Percentiles rank a stretch among this genome's conserved stretches.
phyloP scores from a whole-genome alignment of 768 basidiomycete species.

The Saitozyma podzolica region DNA sequence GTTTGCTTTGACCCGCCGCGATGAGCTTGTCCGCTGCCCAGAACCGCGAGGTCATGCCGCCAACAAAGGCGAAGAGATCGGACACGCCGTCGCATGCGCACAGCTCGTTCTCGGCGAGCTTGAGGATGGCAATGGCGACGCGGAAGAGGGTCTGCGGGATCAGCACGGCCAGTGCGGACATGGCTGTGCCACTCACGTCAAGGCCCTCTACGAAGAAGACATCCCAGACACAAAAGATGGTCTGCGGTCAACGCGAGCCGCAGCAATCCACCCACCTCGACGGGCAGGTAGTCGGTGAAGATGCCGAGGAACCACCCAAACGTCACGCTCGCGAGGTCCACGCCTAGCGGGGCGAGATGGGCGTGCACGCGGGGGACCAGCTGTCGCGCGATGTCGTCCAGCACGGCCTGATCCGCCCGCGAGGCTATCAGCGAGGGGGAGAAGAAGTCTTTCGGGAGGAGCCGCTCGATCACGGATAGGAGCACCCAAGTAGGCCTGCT shows the following conservation, averaged over 20 bases:
- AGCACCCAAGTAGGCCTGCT: slow-evolving; percentile 98
- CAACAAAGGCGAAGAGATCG: slow-evolving; percentile 83
- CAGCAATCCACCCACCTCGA: slow-evolving; percentile 64
- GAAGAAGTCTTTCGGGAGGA: slow-evolving; percentile 90
- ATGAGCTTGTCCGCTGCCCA: slow-evolving; percentile 90
- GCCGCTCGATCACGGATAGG: slow-evolving; percentile 78
- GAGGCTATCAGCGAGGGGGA: slow-evolving; percentile 88
- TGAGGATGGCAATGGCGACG: slow-evolving; percentile 82
- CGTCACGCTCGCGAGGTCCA: slow-evolving; percentile 90
- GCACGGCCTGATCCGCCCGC: slow-evolving; percentile 86
- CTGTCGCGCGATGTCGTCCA: slow-evolving; percentile 83
- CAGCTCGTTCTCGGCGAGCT: slow-evolving; percentile 78
- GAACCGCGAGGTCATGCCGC: slow-evolving; percentile 85
- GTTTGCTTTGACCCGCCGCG: slow-evolving; percentile 70
- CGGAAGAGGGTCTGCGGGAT: slow-evolving; percentile 55
- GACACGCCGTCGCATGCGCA: slow-evolving; percentile 80
- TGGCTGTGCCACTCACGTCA: slow-evolving; percentile 55
- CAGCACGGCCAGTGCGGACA: not conserved
- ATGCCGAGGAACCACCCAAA: slow-evolving; percentile 98
- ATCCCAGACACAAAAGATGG: slow-evolving; percentile 94
- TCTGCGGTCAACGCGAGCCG: slow-evolving; percentile 57
- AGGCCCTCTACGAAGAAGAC: slow-evolving; percentile 89
- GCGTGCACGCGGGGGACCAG: slow-evolving; percentile 69
- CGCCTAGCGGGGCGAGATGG: slow-evolving; percentile 75
- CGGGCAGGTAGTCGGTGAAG: slow-evolving; percentile 92